Conservation (phyloP, 345 rosid genomes). For the Acer campestre region DNA sequence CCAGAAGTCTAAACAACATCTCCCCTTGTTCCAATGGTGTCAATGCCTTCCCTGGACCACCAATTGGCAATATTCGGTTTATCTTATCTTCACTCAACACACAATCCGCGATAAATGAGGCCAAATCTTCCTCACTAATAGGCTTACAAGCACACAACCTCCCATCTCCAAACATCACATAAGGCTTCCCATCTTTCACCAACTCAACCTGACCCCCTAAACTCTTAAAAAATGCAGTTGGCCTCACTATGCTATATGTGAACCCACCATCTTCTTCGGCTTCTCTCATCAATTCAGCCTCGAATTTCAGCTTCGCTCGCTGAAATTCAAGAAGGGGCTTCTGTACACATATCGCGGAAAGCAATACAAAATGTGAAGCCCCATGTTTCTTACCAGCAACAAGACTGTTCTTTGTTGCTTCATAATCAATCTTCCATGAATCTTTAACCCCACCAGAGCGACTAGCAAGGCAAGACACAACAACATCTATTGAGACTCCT, state of each 20-base stretch:
- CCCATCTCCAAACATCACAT: constrained; percentile 97
- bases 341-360: constrained; percentile 93
- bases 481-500: constrained; percentile 64
- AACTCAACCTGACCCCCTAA: constrained; percentile 94
- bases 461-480: constrained; percentile 92
- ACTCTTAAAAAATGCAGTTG: constrained; percentile 94
- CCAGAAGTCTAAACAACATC: constrained; percentile 69
- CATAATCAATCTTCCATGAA: constrained; percentile 94
- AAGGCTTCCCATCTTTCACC: constrained; percentile 94
- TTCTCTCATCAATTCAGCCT: constrained; percentile 67
- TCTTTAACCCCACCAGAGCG: constrained; percentile 85
- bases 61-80: constrained; percentile 80
- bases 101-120: constrained; percentile 78
- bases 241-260: constrained; percentile 85
- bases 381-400: constrained; percentile 75
- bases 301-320: constrained; percentile 86
- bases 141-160: constrained; percentile 94
- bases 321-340: constrained; percentile 89
- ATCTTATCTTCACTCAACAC: constrained; percentile 72
- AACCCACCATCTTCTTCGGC: constrained; percentile 43
- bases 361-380: constrained; percentile 80
- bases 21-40: constrained; percentile 93
- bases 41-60: constrained; percentile 93
- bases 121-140: constrained; percentile 86
- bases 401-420: constrained; percentile 87